Conservation (phyloP, 345 rosid species). For the Citrus medica region DNA sequence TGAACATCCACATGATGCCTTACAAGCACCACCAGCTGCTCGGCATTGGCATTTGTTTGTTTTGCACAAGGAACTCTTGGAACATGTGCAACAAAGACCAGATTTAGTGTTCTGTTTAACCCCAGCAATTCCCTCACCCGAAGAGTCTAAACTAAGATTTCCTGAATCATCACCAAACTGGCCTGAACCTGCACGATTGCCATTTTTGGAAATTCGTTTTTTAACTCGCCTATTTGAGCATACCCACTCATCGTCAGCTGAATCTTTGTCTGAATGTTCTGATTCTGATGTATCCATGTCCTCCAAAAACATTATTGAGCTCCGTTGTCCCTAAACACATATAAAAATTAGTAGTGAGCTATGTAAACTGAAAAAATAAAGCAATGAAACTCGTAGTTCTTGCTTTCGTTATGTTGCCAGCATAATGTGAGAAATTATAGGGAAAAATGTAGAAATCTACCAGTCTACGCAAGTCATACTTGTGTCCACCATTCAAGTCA, state of each 20-base stretch:
- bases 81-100: slow-evolving; percentile 63
- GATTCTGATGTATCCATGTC: slow-evolving; percentile 92
- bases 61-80: slow-evolving; percentile 63
- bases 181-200: slow-evolving; percentile 28
- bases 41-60: slow-evolving; percentile 81
- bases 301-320: slow-evolving; percentile 44
- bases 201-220: slow-evolving; percentile 40
- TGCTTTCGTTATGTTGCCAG: not conserved
- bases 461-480: slow-evolving; percentile 55
- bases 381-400: not conserved
- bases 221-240: slow-evolving; percentile 30
- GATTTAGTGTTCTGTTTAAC: slow-evolving; percentile 19
- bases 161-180: slow-evolving; percentile 27
- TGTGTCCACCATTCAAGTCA: slow-evolving; percentile 27
- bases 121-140: slow-evolving; percentile 23
- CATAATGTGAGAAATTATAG: not conserved
- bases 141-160: slow-evolving; percentile 15
- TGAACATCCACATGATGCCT: slow-evolving; percentile 66
- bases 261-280: slow-evolving; percentile 50
- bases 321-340: slow-evolving; percentile 44
- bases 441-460: slow-evolving; percentile 15
- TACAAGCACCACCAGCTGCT: slow-evolving; percentile 57
- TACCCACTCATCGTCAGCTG: slow-evolving; percentile 56
- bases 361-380: not conserved
- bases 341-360: slow-evolving; percentile 1